Evolutionary conservation across 768 basidiomycete genomes (phyloP), one percentile per base, ranked within the genome.

Genomic region (Gyrodon lividus): DNA sequence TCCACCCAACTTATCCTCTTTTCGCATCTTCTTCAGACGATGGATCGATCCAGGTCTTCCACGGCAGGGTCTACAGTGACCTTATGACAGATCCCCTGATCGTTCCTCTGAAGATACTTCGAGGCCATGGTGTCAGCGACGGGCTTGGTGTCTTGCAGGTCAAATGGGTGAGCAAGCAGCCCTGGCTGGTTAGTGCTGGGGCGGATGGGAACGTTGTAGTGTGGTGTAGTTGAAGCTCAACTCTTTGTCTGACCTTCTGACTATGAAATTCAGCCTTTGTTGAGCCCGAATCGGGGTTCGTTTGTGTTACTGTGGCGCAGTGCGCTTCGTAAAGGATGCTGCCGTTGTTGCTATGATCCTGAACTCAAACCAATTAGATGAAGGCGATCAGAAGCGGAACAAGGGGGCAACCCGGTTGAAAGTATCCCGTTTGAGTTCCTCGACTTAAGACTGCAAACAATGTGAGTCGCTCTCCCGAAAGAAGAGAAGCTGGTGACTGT

Each of bases 11-110:
- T 40, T 93, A 96, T 71, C 97, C 97, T 23, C 82, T 99, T 20
- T 98, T 99, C 69, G 93, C 93, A 10, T 95, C 92, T 6, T 90
- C 92, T 38, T 95, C 94, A 20, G 97, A 99, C 69, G 97, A 98
- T 70, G 97, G 97, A 24, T 86, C 92, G 37, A 92, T 98, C 60
- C 96, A 98, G 68, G 76, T 99, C 59, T 98, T 99, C 83, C 97
- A 99, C 70, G 82, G 89, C 28, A 83, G 95, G 55, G 89, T 98
- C 40, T 98, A 90, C 73, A 88, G 83, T 63, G 97, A 99, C 69
- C 79, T 98, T 41, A 89, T 97, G 84, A 95, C 91, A 40, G 96
- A 99, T 71, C 96, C 97, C 28, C 76, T 98, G 52, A 98, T 99
- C 61, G 96, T 99, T 1, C 97, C 97, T 17, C 75, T 99, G 63